A percentile compares a stretch with the other conserved stretches of the same genome.
phyloP scores from a whole-genome alignment of 2,329 filamentous ascomycete genomes.

The Ophiocordyceps sinensis region DNA sequence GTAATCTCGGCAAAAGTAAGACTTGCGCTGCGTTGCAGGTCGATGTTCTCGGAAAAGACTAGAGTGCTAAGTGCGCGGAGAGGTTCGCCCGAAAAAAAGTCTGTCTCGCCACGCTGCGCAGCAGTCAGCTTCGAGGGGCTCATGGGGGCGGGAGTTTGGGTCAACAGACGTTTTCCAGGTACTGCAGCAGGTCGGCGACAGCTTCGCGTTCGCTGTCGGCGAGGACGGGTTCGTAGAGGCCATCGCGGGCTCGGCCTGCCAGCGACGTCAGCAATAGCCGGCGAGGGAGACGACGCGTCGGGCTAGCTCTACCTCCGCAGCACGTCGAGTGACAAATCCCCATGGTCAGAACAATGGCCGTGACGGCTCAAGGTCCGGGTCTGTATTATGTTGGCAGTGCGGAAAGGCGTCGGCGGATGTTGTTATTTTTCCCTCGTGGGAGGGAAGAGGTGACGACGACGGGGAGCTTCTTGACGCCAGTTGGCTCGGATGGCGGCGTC shows the following conservation, averaged over 20 bases:
- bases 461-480: too few species aligned
- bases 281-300: neutral
- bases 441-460: too few species aligned
- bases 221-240: constrained; percentile 72
- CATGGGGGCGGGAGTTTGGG: constrained; percentile 10
- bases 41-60: constrained; percentile 97
- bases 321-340: constrained; percentile 45
- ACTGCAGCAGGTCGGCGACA: constrained; percentile 86
- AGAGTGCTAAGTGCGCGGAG: constrained; percentile 87
- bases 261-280: constrained; percentile 13
- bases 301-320: constrained; percentile 30
- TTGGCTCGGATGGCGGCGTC: too few species aligned
- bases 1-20: constrained; percentile 98
- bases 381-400: neutral
- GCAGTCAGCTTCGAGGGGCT: constrained; percentile 6
- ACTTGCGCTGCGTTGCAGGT: constrained; percentile 91
- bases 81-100: constrained; percentile 95
- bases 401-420: neutral
- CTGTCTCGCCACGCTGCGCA: constrained; percentile 75
- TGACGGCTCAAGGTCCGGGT: constrained; percentile 1
- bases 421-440: neutral
- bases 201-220: constrained; percentile 95
- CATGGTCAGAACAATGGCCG: constrained; percentile 28
- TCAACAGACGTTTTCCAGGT: constrained; percentile 80
- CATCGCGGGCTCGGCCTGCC: constrained; percentile 62